Percentiles rank a stretch among this genome's conserved stretches.
phyloP scores from a whole-genome alignment of 805 yeast genomes.

The Kuraishia capsulata region DNA sequence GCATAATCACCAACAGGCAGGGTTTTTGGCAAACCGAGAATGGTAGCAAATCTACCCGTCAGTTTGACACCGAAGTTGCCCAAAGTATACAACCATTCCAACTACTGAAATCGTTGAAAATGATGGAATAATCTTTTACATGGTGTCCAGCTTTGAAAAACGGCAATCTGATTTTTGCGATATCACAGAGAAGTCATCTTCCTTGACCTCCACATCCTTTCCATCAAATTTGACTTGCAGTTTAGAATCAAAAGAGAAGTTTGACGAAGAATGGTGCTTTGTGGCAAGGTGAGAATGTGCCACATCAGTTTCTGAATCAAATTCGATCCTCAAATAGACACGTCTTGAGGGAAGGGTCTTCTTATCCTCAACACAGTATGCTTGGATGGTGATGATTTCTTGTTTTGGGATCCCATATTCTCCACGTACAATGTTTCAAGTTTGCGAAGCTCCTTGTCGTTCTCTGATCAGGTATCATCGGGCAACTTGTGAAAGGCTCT shows the following conservation, averaged over 20 bases:
- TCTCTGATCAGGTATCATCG: constrained; percentile 7
- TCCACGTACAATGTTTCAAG: constrained; percentile 3
- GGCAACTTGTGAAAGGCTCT: constrained; percentile 3
- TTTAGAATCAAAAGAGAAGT: neutral
- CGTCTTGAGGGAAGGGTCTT: constrained; percentile 1
- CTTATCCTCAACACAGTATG: constrained; percentile 3
- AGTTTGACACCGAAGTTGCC: constrained; percentile 7
- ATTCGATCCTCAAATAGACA: too few relatives aligned
- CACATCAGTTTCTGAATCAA: constrained; percentile 2
- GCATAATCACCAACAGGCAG: constrained; percentile 5
- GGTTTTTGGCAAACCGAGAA: constrained; percentile 1
- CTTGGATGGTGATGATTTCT: constrained; percentile 4
- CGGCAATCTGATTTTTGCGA: constrained; percentile 2
- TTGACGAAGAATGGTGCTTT: neutral
- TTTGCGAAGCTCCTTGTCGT: constrained; percentile 4
- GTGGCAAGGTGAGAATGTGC: neutral
- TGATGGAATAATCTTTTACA: constrained; percentile 3
- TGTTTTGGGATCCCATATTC: constrained; percentile 1
- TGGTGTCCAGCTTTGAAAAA: constrained; percentile 6
- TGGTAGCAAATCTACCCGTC: constrained; percentile 4
- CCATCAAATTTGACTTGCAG: too few relatives aligned
- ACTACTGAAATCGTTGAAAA: constrained; percentile 5
- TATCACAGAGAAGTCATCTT: constrained; percentile 3
- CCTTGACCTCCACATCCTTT: too few relatives aligned
- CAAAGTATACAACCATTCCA: constrained; percentile 5